Base-by-base conservation (phyloP, 139 green algal genomes). In the Gonium pectorale region DNA sequence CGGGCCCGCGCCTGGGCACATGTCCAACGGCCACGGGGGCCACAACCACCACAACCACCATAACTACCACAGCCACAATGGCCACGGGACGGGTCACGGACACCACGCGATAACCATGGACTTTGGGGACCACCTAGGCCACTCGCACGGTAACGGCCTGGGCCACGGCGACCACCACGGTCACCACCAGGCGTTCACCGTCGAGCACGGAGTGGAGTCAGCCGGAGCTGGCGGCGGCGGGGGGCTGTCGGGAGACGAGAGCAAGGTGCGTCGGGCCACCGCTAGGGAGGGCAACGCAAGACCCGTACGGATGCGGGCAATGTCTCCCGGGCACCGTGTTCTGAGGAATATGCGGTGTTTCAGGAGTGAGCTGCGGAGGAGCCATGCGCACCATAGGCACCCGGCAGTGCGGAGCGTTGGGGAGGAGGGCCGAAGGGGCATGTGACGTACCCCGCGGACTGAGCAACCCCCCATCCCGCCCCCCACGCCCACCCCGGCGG, bases 171-270 rank as follows among this genome's bases (percentile, higher is more conserved):
- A 80, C 51, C 33, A 52, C 21, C 51, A 80, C 15, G 69, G 35
- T 11, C 1, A 24, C 37, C 3, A 19, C 15, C 2, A 19, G 24
- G 40, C 59, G 40, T 74, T 74, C 40, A 38, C 52, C 40, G 41
- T 67, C 54, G 26, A 24, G 0, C 41, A 60, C n/a, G 67, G 67
- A 7, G 26, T 21, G 3, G 67, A 24, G 21, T 6, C 11, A 5
- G 38, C 54, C 9, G 43, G 27, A 5, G 38, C 54, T 8, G 43
- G 27, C 19, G n/a, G 68, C 68, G 44, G 43, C 67, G 49, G 49
- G 26, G 54, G 1, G n/a, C n/a, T 62, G 19, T 60, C 38, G 5
- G 73, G 4, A 19, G 73, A 81, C 43, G 73, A 81, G 59, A 81
- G 73, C 56, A 81, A 81, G 73, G 73, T 80, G 72, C 6, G 72